Conservation (phyloP, 176 grass and related monocot species). For the Avena atlantica region DNA sequence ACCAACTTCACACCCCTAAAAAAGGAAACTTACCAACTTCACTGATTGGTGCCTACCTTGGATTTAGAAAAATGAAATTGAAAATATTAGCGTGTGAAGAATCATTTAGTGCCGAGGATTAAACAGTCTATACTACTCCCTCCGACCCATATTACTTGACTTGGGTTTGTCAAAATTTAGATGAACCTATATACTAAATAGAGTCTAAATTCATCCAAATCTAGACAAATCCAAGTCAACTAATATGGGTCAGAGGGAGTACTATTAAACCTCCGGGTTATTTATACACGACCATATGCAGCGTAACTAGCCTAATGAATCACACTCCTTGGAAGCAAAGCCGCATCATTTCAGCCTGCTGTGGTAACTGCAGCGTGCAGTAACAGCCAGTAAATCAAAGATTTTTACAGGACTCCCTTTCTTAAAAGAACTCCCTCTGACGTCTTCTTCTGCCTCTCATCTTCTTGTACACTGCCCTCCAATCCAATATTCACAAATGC, state of each 20-base stretch:
- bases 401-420: conserved; percentile 13
- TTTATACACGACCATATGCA: conserved; percentile 17
- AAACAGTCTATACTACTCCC: too few species aligned
- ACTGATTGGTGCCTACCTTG: not conserved
- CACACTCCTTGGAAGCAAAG: not conserved
- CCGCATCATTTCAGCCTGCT: not conserved
- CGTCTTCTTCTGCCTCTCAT: not conserved
- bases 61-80: not conserved
- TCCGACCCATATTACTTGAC: too few species aligned
- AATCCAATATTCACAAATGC: conserved; percentile 42
- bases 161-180: too few species aligned
- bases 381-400: not conserved
- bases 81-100: too few species aligned
- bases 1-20: not conserved
- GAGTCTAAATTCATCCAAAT: too few species aligned
- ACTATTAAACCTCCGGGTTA: not conserved
- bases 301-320: not conserved
- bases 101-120: too few species aligned
- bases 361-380: not conserved
- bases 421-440: conserved; percentile 11
- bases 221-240: too few species aligned
- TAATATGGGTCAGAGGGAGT: not conserved
- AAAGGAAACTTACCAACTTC: not conserved
- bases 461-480: conserved; percentile 7
- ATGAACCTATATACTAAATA: too few species aligned